Evolutionary conservation across 1,284 basidiomycete species (phyloP), one percentile per base, ranked within the genome.

Genomic region (Irpex lacteus): DNA sequence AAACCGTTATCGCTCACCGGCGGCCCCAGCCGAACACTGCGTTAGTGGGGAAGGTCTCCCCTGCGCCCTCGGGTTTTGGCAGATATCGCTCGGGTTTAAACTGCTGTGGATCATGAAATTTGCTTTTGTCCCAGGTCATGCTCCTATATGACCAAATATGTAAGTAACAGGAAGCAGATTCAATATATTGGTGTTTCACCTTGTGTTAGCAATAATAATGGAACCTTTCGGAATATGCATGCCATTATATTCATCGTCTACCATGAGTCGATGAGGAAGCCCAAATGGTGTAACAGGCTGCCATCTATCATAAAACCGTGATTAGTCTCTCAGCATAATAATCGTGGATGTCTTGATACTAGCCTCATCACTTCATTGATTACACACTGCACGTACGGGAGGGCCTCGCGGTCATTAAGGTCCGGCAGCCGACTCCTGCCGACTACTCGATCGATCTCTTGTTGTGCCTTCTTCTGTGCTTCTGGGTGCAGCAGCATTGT

Each of bases 71-170:
- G 13, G 62, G 38, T 18, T 44, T 61, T 19, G 37, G 26, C 32
- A 67, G 61, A 37, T 40, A 63, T 13, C 66, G 64, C 2, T 62
- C 64, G 32, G 71, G 71, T 19, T 69, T 55, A 63, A 70, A 72
- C 2, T 9, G 58, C 1, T 66, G 55, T 1, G 71, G 69, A 37
- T 69, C 62, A 8, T 65, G 67, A 50, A 68, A 72, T 2, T 59
- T 57, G 5, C 40, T 55, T 4, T 55, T 56, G 36, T 72, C 68
- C 40, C 68, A 69, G 19, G 44, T 40, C 4, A 61, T 38, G 6
- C 52, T 54, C 40, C 40, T 44, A 15, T 44, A 5, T 3, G 26
- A 3, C 4, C 26, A 3, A 26, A 26, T 26, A 26, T 26, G 26
- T 26, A 3, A 26, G 26, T n/a, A n/a, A n/a, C 26, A 26, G 26